Evolutionary conservation across 2,329 filamentous ascomycete genomes (phyloP).

Genomic region (Cladophialophora exuberans): DNA sequence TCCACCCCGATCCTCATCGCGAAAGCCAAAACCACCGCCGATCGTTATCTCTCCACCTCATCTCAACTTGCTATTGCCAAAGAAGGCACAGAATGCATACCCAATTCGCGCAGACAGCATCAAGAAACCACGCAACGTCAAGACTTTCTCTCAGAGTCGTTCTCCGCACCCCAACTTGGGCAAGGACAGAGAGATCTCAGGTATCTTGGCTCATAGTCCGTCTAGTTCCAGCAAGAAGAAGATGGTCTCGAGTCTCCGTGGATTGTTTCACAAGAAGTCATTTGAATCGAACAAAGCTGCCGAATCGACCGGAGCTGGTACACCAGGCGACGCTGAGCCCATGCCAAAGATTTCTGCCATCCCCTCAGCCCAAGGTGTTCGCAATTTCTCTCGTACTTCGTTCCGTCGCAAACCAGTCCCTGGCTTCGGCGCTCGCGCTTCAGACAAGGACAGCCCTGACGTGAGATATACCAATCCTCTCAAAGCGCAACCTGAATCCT

Average conservation of each 20-base stretch:
- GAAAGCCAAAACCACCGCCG: conserved; percentile 27
- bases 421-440: background rate
- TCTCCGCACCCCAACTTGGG: conserved; percentile 14
- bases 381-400: background rate
- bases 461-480: conserved; percentile 11
- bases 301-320: no score
- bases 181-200: conserved; percentile 15
- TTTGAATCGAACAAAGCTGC: conserved; percentile 20
- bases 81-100: conserved; percentile 12
- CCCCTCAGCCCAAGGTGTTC: background rate
- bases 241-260: conserved; percentile 33
- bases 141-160: conserved; percentile 25
- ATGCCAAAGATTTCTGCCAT: background rate
- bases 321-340: background rate
- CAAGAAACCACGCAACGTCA: conserved; percentile 22
- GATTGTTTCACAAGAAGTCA: conserved; percentile 35
- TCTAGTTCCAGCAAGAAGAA: conserved; percentile 33
- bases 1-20: conserved; percentile 16
- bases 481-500: background rate
- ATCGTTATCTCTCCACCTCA: conserved; percentile 25
- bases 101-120: conserved; percentile 8
- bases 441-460: background rate
- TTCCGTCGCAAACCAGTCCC: conserved; percentile 22
- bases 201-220: conserved; percentile 24
- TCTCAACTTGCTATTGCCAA: background rate